Base-by-base conservation (phyloP, 257 asterid species). In the Linaria vulgaris region DNA sequence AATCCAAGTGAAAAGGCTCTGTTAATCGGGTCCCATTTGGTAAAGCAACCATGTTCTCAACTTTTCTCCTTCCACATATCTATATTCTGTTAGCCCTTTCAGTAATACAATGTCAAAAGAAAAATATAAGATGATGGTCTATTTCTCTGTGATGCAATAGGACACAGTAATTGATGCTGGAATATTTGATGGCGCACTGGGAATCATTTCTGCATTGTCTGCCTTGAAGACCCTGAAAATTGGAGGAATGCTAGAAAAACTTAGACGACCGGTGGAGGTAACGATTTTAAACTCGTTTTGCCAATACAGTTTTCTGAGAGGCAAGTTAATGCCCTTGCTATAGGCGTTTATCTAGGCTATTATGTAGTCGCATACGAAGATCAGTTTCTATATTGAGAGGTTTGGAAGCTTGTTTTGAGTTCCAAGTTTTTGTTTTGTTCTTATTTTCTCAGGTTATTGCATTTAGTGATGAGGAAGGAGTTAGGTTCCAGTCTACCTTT, bases 111-210 rank as follows among this genome's bases (percentile, higher is more conserved):
- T 12, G 16, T 56, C 68, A 41, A 37, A 37, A 48, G 44, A 0
- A 21, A 17, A 38, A 38, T 31, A 24, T 22, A 17, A 21, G 50
- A 17, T 64, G 5, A 44, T 27, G 41, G 14, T 39, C 67, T 45
- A 58, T 58, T 31, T 44, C 24, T 45, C 57, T 56, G 53, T 76
- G 48, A 34, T 70, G 63, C 43, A 30, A 66, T 78, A 94, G 97
- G 99, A 94, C 66, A 94, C 99, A 20, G 99, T 94, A 56, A 80
- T 87, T 61, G 99, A 94, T 76, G 99, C 97, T 78, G 99, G 97
- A 67, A 62, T 68, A 20, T 90, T 82, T 70, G 99, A 94, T 73
- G 97, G 99, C 47, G 83, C 97, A 20, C 74, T 94, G 27, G 97
- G 99, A 64, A 83, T 92, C 71, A 60, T 94, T 21, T 75, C 87